These are phyloP conservation scores for Artemisia argyi DNA, from an alignment of 129 eudicot genomes.

Conservation along the genomic window DNA sequence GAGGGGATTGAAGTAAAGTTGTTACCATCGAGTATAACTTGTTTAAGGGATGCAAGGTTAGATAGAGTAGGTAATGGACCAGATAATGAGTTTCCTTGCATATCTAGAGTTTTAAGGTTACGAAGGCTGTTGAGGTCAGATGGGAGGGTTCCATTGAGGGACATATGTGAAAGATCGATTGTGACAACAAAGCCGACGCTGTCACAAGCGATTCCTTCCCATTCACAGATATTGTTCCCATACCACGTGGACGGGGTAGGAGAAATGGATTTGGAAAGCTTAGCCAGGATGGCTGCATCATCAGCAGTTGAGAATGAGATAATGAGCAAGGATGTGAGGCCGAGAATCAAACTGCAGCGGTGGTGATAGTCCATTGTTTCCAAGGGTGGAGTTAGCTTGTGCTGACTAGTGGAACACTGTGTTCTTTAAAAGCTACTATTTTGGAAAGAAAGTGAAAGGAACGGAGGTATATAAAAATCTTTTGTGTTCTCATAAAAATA, in stretches of 20 bases:
- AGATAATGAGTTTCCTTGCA: slow-evolving; percentile 33
- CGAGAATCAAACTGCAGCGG: too few relatives aligned
- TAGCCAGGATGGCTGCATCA: neutral
- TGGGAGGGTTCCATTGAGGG: slow-evolving; percentile 27
- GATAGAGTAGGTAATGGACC: slow-evolving; percentile 48
- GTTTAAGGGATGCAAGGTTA: slow-evolving; percentile 29
- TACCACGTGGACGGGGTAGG: neutral
- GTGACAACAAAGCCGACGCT: slow-evolving; percentile 22
- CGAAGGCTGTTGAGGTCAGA: slow-evolving; percentile 31
- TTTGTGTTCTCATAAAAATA: too few relatives aligned
- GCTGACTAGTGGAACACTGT: too few relatives aligned
- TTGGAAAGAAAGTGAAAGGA: too few relatives aligned
- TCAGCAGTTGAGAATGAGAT: neutral
- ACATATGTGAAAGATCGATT: slow-evolving; percentile 28
- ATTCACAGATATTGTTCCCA: slow-evolving; percentile 27
- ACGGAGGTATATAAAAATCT: too few relatives aligned
- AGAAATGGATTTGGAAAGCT: neutral
- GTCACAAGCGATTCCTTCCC: slow-evolving; percentile 43
- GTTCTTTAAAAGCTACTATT: too few relatives aligned
- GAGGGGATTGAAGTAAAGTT: slow-evolving; percentile 37
- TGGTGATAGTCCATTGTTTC: too few relatives aligned
- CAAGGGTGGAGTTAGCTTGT: too few relatives aligned
- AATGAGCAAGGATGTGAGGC: too few relatives aligned
- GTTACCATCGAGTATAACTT: slow-evolving; percentile 24
- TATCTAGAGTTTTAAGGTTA: slow-evolving; percentile 23